Base-by-base conservation (phyloP, 331 rosid genomes). In the Cucumis variabilis region DNA sequence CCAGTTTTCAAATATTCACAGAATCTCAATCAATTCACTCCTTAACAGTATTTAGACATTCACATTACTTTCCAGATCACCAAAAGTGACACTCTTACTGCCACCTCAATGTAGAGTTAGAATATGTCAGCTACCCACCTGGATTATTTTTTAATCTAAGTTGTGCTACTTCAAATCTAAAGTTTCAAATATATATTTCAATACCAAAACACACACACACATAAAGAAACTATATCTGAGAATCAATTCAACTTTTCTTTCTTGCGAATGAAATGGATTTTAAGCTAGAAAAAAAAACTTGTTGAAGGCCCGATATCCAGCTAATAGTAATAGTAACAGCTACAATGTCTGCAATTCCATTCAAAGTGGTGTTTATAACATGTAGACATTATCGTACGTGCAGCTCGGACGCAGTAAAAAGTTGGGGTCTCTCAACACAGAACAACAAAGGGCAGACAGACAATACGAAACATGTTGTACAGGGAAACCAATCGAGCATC, bases 231-330 rank as follows among this genome's bases (percentile, higher is more conserved):
- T 62, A 63, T 12, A 62, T 33, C 55, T 30, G 23, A 33, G 67
- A 81, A 82, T 63, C 67, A 60, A 82, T 82, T 82, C 69, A 37
- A 60, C 33, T 16, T 62, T 82, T 30, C 53, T 23, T 82, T 62
- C 0, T 33, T 28, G 44, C 58, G 5, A 21, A 50, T 7, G 41
- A 23, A 44, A 15, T 20, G 24, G 66, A 16, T n/a, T 77, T 23
- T 11, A 15, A 37, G 55, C 15, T 33, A 55, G 33, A 60, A 33
- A 60, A 27, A 44, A 58, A 20, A 62, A 21, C 58, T 62, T 9
- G 53, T 33, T 4, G 7, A 82, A 33, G 53, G 73, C 14, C 33
- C 9, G 30, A 24, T n/a, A 21, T 62, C 27, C 33, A 82, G 24
- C 9, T 2, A 82, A 60, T 17, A 37, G 23, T 60, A 19, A 21